A percentile compares a stretch with the other conserved stretches of the same genome.
phyloP scores from a whole-genome alignment of 225 moss, liverwort and hornwort genomes.

The Marchantia paleacea region DNA sequence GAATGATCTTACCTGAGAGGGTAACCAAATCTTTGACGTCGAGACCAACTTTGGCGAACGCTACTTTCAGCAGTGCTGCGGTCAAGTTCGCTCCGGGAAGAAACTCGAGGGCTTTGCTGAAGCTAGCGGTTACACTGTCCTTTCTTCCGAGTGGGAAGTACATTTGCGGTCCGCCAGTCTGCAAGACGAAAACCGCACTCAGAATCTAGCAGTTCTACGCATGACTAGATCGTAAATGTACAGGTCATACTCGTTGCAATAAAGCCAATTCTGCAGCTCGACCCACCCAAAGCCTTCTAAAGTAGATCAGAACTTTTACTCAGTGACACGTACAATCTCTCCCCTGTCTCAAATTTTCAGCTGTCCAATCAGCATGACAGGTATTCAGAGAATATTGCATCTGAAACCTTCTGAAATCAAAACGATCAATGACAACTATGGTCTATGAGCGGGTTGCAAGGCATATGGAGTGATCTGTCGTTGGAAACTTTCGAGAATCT shows the following conservation, averaged over 20 bases:
- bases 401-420: too few species aligned
- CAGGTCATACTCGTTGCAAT: neutral
- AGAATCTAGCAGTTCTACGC: too few species aligned
- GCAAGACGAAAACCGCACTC: neutral
- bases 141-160: slow-evolving; percentile 60
- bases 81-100: neutral
- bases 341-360: too few species aligned
- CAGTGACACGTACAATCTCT: neutral
- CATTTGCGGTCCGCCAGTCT: slow-evolving; percentile 66
- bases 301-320: too few species aligned
- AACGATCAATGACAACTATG: too few species aligned
- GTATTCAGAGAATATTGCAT: too few species aligned
- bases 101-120: neutral
- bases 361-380: too few species aligned
- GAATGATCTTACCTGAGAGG: neutral
- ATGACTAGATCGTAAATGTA: neutral
- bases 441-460: too few species aligned
- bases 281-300: too few species aligned
- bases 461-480: too few species aligned
- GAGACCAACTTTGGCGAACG: neutral
- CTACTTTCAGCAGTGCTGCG: neutral
- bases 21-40: neutral
- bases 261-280: neutral
- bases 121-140: slow-evolving; percentile 50
- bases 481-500: too few species aligned